Evolutionary conservation across 139 green algal species (phyloP).

Genomic region (Coelastrella sp.): DNA sequence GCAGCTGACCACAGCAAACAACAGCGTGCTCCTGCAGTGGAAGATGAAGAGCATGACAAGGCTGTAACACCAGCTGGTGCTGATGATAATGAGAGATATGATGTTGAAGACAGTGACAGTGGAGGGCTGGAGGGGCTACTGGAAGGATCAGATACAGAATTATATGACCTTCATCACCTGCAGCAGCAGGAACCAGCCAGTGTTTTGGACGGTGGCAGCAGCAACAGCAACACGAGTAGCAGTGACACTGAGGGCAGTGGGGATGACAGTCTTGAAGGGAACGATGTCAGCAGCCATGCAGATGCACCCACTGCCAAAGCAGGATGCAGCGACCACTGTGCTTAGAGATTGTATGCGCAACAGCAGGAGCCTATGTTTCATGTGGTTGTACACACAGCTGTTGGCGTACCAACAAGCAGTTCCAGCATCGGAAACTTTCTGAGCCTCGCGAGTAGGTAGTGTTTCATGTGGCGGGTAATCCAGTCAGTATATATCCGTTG

Average conservation of each 20-base stretch:
- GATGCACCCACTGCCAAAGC: neutral
- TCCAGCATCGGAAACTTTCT: too few species aligned
- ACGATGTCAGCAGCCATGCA: neutral
- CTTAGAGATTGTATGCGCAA: too few species aligned
- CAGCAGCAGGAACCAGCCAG: neutral
- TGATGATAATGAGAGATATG: neutral
- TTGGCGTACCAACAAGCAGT: too few species aligned
- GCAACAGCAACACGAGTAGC: neutral
- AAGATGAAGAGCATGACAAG: too few species aligned
- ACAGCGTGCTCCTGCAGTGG: too few species aligned
- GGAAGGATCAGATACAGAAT: neutral
- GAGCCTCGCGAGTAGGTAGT: too few species aligned
- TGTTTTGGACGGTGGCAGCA: neutral
- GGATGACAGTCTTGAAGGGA: neutral
- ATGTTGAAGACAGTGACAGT: neutral
- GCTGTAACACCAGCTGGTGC: neutral
- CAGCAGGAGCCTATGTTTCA: too few species aligned
- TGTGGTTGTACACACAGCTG: too few species aligned
- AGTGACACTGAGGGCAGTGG: neutral
- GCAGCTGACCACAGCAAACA: too few species aligned
- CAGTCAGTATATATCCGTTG: too few species aligned
- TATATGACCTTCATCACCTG: slow-evolving; percentile 1
- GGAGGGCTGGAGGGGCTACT: neutral
- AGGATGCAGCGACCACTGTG: neutral
- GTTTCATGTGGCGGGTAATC: too few species aligned